These are phyloP conservation scores for Penicillium sp. DNA, from an alignment of 2,329 filamentous ascomycete species.

Conservation along the genomic window DNA sequence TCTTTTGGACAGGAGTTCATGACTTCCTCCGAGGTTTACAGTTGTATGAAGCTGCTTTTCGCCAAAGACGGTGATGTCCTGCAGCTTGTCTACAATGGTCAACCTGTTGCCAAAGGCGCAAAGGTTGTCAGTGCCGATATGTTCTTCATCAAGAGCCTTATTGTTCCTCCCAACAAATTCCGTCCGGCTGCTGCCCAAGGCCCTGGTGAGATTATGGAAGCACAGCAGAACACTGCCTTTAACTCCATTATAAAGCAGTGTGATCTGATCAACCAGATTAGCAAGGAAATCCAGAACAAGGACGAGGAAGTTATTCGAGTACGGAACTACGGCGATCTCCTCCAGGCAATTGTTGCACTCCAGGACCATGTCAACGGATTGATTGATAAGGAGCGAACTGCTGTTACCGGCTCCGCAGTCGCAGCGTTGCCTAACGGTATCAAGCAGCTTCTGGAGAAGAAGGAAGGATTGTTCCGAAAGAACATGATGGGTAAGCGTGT, in stretches of 20 bases:
- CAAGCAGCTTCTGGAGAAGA: slow-evolving; percentile 97
- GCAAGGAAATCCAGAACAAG: slow-evolving; percentile 63
- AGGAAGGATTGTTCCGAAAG: slow-evolving; percentile 95
- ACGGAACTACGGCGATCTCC: slow-evolving; percentile 71
- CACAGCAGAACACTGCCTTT: slow-evolving; percentile 84
- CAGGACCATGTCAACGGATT: slow-evolving; percentile 92
- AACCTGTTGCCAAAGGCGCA: slow-evolving; percentile 60
- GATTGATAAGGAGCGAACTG: slow-evolving; percentile 85
- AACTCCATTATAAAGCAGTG: slow-evolving; percentile 78
- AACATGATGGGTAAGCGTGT: slow-evolving; percentile 99
- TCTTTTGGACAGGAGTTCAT: slow-evolving; percentile 68
- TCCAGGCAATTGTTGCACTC: slow-evolving; percentile 77
- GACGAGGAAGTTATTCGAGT: slow-evolving; percentile 50
- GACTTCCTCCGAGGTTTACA: slow-evolving; percentile 78
- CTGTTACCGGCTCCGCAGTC: slow-evolving; percentile 73
- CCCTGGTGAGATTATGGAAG: slow-evolving; percentile 78
- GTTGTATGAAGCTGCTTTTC: slow-evolving; percentile 76
- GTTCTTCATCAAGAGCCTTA: slow-evolving; percentile 85
- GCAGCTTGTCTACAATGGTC: slow-evolving; percentile 79
- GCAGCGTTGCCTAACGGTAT: slow-evolving; percentile 86
- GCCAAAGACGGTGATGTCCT: slow-evolving; percentile 83
- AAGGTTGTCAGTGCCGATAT: slow-evolving; percentile 72
- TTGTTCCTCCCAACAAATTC: slow-evolving; percentile 91
- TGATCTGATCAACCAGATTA: slow-evolving; percentile 71
- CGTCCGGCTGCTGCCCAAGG: slow-evolving; percentile 83